These are phyloP conservation scores for Globisporangium mamillatum DNA, from an alignment of 352 stramenopile species.

Conservation along the genomic window DNA sequence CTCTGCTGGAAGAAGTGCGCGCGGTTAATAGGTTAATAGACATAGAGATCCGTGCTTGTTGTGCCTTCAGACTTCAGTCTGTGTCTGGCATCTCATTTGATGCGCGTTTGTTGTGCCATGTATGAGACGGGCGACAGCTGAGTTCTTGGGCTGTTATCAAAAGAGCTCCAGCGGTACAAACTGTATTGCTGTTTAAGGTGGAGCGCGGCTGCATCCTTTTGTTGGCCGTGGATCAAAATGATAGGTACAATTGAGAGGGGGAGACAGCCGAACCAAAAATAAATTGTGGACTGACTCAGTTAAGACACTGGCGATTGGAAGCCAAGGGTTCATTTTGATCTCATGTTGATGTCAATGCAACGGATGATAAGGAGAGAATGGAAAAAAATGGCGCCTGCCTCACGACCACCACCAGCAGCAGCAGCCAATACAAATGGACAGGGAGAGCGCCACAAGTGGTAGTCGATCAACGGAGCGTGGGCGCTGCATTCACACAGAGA, in stretches of 20 bases:
- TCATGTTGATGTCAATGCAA: neutral
- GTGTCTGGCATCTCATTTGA: too few relatives aligned
- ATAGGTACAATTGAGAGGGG: neutral
- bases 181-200: too few relatives aligned
- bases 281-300: neutral
- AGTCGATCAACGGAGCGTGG: neutral
- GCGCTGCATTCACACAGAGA: neutral
- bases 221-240: neutral
- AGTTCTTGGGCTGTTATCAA: too few relatives aligned
- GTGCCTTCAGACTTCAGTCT: neutral
- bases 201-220: neutral
- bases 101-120: neutral
- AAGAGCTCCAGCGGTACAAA: too few relatives aligned
- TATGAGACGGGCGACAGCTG: neutral
- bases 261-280: neutral
- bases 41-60: neutral
- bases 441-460: too few relatives aligned
- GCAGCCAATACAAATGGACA: too few relatives aligned
- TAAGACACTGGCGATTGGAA: neutral
- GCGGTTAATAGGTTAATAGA: slow-evolving; percentile 7
- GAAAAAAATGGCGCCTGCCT: slow-evolving; percentile 1
- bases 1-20: neutral
- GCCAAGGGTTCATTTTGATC: slow-evolving; percentile 5
- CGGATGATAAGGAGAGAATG: neutral
- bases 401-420: neutral